Conservation (phyloP, 805 yeast species). For the Lachancea kluyveri region DNA sequence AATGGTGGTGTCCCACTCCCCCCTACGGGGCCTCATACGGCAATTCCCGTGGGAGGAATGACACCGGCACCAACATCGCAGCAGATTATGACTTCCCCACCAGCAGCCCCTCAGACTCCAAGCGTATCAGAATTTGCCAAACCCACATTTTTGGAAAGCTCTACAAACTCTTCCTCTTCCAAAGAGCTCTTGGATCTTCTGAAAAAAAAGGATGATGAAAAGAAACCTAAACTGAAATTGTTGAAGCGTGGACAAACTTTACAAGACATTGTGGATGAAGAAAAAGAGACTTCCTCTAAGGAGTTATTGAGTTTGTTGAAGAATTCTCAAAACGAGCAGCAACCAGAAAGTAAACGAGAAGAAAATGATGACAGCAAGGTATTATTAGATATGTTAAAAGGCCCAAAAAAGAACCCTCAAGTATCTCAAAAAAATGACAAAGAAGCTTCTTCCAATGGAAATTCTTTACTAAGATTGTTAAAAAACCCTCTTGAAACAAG, state of each 20-base stretch:
- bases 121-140: slow-evolving; percentile 8
- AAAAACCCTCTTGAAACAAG: too few relatives aligned
- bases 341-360: background rate
- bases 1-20: slow-evolving; percentile 18
- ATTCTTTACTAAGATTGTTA: background rate
- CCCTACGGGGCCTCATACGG: slow-evolving; percentile 7
- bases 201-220: slow-evolving; percentile 4
- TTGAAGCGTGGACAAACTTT: slow-evolving; percentile 4
- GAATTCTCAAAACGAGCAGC: background rate
- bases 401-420: slow-evolving; percentile 4
- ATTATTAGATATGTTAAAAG: slow-evolving; percentile 15
- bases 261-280: background rate
- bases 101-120: slow-evolving; percentile 12
- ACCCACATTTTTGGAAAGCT: slow-evolving; percentile 8
- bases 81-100: slow-evolving; percentile 7
- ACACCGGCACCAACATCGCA: slow-evolving; percentile 9
- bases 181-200: slow-evolving; percentile 8
- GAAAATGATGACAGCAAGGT: slow-evolving; percentile 13
- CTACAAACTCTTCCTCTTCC: slow-evolving; percentile 8
- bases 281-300: background rate
- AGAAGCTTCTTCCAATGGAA: too few relatives aligned
- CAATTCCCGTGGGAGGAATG: slow-evolving; percentile 3
- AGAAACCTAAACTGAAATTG: slow-evolving; percentile 8
- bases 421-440: too few relatives aligned
- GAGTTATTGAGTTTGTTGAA: too few relatives aligned